phyloP scores from a whole-genome alignment of 768 basidiomycete species.

The Lactarius pseudohatsudake region DNA sequence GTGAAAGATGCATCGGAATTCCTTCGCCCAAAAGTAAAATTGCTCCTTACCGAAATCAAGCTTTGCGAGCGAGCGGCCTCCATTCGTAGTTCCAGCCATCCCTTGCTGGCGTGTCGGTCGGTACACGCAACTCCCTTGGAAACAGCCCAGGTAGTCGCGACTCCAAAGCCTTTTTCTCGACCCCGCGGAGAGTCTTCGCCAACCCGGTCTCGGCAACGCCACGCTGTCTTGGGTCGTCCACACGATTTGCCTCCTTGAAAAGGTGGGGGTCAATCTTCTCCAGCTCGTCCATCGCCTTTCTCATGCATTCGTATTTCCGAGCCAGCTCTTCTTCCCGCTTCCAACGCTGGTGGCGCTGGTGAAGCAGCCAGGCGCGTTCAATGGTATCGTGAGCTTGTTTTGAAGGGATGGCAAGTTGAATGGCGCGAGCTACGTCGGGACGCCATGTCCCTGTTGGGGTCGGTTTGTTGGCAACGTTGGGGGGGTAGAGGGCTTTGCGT shows the following conservation, averaged over 20 bases:
- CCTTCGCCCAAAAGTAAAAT: conserved; percentile 1
- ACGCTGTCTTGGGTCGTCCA: conserved; percentile 70
- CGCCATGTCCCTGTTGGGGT: conserved; percentile 85
- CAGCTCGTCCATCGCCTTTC: conserved; percentile 81
- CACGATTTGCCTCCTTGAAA: conserved; percentile 70
- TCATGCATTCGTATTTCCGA: conserved; percentile 82
- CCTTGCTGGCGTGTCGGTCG: conserved; percentile 80
- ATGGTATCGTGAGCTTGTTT: conserved; percentile 90
- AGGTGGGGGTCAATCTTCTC: conserved; percentile 52
- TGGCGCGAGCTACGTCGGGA: conserved; percentile 69
- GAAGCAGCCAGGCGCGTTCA: conserved; percentile 84
- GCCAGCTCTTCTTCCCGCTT: conserved; percentile 64
- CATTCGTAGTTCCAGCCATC: conserved; percentile 88
- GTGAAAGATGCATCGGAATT: background rate
- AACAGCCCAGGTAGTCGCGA: conserved; percentile 78
- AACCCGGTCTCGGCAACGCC: conserved; percentile 55
- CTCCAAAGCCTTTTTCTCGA: conserved; percentile 71
- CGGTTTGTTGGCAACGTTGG: conserved; percentile 65
- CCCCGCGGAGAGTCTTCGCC: conserved; percentile 58
- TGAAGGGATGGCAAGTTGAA: conserved; percentile 84
- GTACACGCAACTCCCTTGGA: conserved; percentile 83
- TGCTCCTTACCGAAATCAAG: conserved; percentile 18
- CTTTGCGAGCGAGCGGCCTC: conserved; percentile 45
- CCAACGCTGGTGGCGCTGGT: conserved; percentile 72
- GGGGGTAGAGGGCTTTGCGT: conserved; percentile 78